A percentile compares a stretch with the other conserved stretches of the same genome.
Conservation (phyloP, 148 eudicot genomes). For the Heliosperma pusillum region DNA sequence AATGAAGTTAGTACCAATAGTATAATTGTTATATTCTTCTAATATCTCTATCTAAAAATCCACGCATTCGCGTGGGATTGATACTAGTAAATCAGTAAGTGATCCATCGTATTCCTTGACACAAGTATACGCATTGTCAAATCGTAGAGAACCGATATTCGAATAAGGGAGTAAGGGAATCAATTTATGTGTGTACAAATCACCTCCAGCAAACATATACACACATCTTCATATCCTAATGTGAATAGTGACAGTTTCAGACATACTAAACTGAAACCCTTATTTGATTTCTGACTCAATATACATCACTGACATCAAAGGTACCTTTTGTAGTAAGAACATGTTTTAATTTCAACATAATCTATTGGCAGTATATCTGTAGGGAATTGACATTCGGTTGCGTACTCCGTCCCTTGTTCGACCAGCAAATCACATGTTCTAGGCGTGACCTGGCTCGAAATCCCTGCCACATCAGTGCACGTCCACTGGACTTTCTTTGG, state of each 20-base stretch:
- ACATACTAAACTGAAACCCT: not conserved
- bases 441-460: constrained; percentile 67
- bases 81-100: too few relatives aligned
- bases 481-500: constrained; percentile 75
- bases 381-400: constrained; percentile 52
- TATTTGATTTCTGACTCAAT: not conserved
- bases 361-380: constrained; percentile 59
- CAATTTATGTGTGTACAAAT: too few relatives aligned
- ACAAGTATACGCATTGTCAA: too few relatives aligned
- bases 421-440: constrained; percentile 55
- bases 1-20: too few relatives aligned
- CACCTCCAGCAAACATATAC: too few relatives aligned
- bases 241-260: not conserved
- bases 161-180: too few relatives aligned
- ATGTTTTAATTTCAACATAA: constrained; percentile 44
- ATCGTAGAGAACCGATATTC: too few relatives aligned
- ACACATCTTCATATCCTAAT: not conserved
- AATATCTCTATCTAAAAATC: too few relatives aligned
- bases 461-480: constrained; percentile 65
- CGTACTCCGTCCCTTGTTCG: constrained; percentile 39
- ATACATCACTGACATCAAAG: constrained; percentile 12
- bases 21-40: too few relatives aligned
- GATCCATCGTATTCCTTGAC: too few relatives aligned
- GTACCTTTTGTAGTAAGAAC: constrained; percentile 36
- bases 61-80: too few relatives aligned